phyloP scores from a whole-genome alignment of 345 rosid species.

The Melaleuca alternifolia region DNA sequence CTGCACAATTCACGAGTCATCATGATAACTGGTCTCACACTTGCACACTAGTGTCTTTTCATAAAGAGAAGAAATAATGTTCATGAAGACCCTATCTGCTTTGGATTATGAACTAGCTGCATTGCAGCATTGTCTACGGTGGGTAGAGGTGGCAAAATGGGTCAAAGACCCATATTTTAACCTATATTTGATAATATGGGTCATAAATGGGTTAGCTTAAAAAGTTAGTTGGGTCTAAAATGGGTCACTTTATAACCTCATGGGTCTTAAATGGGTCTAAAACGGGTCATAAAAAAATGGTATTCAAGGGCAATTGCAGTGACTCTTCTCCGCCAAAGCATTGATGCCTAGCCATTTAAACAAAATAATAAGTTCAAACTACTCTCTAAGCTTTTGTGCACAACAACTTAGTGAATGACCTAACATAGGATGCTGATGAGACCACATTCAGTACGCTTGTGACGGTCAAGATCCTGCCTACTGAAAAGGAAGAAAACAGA shows the following conservation, averaged over 20 bases:
- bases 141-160: no score
- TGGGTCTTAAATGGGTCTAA: no score
- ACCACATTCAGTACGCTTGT: neutral
- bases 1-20: slow-evolving; percentile 26
- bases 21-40: neutral
- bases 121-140: slow-evolving; percentile 96
- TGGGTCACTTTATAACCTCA: no score
- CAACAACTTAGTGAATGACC: neutral
- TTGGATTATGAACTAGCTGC: slow-evolving; percentile 95
- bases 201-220: no score
- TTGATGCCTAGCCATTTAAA: slow-evolving; percentile 54
- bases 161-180: no score
- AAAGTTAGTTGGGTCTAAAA: no score
- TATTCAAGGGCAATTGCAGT: slow-evolving; percentile 64
- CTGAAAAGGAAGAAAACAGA: neutral
- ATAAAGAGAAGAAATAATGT: neutral
- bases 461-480: neutral
- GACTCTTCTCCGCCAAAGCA: slow-evolving; percentile 84
- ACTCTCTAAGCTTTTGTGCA: neutral
- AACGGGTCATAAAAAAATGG: no score
- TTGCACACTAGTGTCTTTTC: neutral
- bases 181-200: no score
- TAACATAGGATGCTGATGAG: neutral
- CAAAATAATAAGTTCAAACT: neutral
- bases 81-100: slow-evolving; percentile 41